Conservation (phyloP, 139 green algal species). For the Yamagishiella unicocca region DNA sequence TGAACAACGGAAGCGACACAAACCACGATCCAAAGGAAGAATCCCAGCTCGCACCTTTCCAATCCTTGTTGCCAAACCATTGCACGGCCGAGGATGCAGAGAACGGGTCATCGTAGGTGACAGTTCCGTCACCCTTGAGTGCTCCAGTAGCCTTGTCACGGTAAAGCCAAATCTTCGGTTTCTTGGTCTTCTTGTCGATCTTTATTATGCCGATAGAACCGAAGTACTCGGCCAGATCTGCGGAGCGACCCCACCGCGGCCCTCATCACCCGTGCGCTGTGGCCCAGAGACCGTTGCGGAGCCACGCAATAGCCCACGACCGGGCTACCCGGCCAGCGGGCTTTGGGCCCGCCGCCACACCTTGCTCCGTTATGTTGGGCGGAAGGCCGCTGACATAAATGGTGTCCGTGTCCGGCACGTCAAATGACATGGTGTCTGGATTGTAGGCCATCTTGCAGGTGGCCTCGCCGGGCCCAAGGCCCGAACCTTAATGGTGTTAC, state of each 20-base stretch:
- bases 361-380: conserved; percentile 66
- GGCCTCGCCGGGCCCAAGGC: not conserved
- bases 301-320: not conserved
- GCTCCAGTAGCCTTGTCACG: conserved; percentile 79
- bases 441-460: conserved; percentile 70
- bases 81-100: conserved; percentile 78
- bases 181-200: conserved; percentile 81
- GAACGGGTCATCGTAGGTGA: conserved; percentile 87
- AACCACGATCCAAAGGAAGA: too few species aligned
- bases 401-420: conserved; percentile 78
- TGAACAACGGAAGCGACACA: too few species aligned
- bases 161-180: conserved; percentile 72
- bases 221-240: conserved; percentile 84
- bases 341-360: conserved; percentile 29
- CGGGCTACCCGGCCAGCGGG: not conserved
- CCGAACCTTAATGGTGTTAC: too few species aligned
- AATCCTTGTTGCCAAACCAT: conserved; percentile 93
- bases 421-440: conserved; percentile 73
- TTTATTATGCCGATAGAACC: conserved; percentile 76
- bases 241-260: conserved; percentile 2
- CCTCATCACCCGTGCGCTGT: conserved; percentile 17
- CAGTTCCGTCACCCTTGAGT: conserved; percentile 88
- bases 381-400: conserved; percentile 78
- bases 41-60: conserved; percentile 80
- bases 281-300: not conserved